phyloP scores from a whole-genome alignment of 169 alveolate genomes.

The Plasmodium adleri region DNA sequence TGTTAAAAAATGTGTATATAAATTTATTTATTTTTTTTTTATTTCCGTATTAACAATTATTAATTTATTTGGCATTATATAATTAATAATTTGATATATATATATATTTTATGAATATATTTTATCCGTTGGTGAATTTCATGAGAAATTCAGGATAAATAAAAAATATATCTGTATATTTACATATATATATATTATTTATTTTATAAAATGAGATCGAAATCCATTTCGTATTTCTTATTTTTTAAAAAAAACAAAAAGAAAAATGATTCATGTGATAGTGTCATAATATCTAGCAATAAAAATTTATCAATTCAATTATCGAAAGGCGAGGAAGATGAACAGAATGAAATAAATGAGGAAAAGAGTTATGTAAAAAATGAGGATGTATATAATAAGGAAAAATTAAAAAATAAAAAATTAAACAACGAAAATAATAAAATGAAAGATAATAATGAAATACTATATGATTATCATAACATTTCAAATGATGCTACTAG shows the following conservation, averaged over 20 bases:
- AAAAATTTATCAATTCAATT: slow-evolving; percentile 4
- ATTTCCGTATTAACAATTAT: too few species aligned
- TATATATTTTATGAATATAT: too few species aligned
- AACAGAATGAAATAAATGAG: slow-evolving; percentile 6
- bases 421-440: neutral
- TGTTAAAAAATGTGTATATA: too few species aligned
- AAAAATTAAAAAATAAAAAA: neutral
- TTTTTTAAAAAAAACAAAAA: slow-evolving; percentile 54
- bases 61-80: too few species aligned
- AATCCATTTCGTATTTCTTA: slow-evolving; percentile 46
- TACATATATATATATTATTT: neutral
- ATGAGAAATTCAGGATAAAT: too few species aligned
- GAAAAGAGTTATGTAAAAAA: neutral
- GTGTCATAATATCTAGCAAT: slow-evolving; percentile 18
- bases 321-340: slow-evolving; percentile 10
- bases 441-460: neutral
- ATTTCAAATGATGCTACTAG: neutral
- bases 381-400: slow-evolving; percentile 4
- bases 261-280: slow-evolving; percentile 8
- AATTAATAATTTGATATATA: too few species aligned
- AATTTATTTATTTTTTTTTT: too few species aligned
- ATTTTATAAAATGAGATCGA: slow-evolving; percentile 23
- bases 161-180: too few species aligned
- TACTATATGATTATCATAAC: neutral
- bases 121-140: too few species aligned